Evolutionary conservation across 306 rosid genomes (phyloP).

Genomic region (Quercus glauca): DNA sequence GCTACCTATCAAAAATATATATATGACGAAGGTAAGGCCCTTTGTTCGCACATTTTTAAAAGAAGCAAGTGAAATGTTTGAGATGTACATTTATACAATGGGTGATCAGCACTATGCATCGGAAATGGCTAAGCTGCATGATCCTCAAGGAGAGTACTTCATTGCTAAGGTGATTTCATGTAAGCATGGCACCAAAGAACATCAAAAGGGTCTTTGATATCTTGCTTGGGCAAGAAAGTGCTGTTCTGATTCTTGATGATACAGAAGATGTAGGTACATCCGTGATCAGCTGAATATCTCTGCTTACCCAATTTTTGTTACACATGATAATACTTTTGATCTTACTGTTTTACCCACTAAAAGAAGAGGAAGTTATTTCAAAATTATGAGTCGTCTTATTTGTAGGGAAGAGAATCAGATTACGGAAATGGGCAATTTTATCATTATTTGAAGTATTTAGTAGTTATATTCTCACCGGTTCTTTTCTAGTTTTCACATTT

Average conservation of each 20-base stretch:
- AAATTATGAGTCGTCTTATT: too few species aligned
- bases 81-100: conserved; percentile 87
- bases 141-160: conserved; percentile 75
- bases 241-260: conserved; percentile 86
- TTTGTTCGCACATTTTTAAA: conserved; percentile 66
- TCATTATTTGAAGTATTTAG: background rate
- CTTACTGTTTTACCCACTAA: too few species aligned
- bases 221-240: conserved; percentile 79
- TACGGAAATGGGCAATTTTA: background rate
- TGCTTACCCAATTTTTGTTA: background rate
- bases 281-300: background rate
- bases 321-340: too few species aligned
- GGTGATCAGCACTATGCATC: conserved; percentile 80
- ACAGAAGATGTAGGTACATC: conserved; percentile 67
- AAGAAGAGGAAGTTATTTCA: too few species aligned
- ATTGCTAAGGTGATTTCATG: conserved; percentile 71
- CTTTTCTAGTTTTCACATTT: too few species aligned
- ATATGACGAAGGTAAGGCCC: conserved; percentile 93
- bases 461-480: too few species aligned
- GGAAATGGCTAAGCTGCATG: conserved; percentile 88
- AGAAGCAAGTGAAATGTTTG: conserved; percentile 75
- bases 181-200: conserved; percentile 81
- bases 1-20: background rate
- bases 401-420: too few species aligned
- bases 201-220: conserved; percentile 87